phyloP scores from a whole-genome alignment of 2,329 filamentous ascomycete species.

The Onygenales sp. region DNA sequence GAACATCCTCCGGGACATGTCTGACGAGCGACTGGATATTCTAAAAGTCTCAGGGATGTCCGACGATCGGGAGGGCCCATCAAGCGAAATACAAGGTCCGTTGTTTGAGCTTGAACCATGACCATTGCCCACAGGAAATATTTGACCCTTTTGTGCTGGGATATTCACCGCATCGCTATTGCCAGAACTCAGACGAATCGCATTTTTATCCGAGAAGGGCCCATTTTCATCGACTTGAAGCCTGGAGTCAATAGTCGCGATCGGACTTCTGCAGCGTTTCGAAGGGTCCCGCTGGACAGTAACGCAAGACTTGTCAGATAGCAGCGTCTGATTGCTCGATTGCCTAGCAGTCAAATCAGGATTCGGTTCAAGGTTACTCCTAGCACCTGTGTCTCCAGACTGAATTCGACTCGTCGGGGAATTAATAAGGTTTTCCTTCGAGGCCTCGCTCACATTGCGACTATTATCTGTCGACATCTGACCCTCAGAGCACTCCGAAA shows the following conservation, averaged over 20 bases:
- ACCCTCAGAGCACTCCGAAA: background rate
- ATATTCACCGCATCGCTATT: background rate
- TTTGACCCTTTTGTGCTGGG: background rate
- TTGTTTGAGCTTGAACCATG: background rate
- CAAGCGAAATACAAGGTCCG: background rate
- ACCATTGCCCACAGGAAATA: background rate
- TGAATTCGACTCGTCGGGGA: background rate
- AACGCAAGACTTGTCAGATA: constrained; percentile 21
- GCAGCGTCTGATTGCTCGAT: constrained; percentile 22
- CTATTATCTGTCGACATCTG: background rate
- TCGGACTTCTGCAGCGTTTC: constrained; percentile 14
- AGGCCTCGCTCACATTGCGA: background rate
- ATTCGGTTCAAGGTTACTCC: background rate
- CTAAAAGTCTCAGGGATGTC: constrained; percentile 5
- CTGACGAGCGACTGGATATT: constrained; percentile 13
- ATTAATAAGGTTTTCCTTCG: background rate
- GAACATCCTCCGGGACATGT: constrained; percentile 14
- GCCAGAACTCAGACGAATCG: background rate
- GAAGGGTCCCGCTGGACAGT: constrained; percentile 27
- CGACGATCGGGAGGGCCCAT: constrained; percentile 7
- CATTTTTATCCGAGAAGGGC: constrained; percentile 10
- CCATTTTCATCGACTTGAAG: constrained; percentile 3
- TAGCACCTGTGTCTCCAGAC: background rate
- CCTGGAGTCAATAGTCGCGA: constrained; percentile 5
- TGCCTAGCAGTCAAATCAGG: constrained; percentile 17